A percentile compares a stretch with the other conserved stretches of the same genome.
Evolutionary conservation across 2,329 filamentous ascomycete genomes (phyloP).

Genomic region (Paecilomyces sp.): DNA sequence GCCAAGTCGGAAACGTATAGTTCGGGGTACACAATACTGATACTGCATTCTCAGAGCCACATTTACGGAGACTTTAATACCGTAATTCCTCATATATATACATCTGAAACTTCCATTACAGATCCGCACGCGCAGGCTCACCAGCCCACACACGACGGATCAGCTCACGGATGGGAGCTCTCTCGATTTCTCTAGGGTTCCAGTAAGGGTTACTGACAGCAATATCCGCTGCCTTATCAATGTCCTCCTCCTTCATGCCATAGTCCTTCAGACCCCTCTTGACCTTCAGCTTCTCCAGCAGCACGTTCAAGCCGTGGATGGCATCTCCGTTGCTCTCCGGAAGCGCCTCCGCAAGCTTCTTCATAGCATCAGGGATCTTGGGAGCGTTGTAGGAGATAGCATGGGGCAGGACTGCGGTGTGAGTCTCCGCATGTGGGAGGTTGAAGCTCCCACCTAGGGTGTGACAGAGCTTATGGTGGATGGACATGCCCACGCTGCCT

Average conservation of each 20-base stretch:
- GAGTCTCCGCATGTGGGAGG: slow-evolving; percentile 59
- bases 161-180: slow-evolving; percentile 46
- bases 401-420: slow-evolving; percentile 57
- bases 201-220: slow-evolving; percentile 53
- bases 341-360: slow-evolving; percentile 45
- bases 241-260: slow-evolving; percentile 54
- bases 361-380: slow-evolving; percentile 46
- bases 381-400: slow-evolving; percentile 57
- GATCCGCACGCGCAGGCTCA: slow-evolving; percentile 48
- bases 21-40: too few species aligned
- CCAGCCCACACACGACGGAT: slow-evolving; percentile 56
- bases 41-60: not conserved
- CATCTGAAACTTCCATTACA: slow-evolving; percentile 28
- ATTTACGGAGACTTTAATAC: not conserved
- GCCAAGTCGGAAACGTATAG: too few species aligned
- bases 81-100: not conserved
- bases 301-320: slow-evolving; percentile 49
- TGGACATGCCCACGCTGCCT: slow-evolving; percentile 54
- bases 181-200: slow-evolving; percentile 52
- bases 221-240: slow-evolving; percentile 55
- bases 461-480: slow-evolving; percentile 64
- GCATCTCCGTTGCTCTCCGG: slow-evolving; percentile 54
- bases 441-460: slow-evolving; percentile 57
- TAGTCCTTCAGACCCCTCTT: slow-evolving; percentile 47
- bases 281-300: slow-evolving; percentile 49